These are phyloP conservation scores for Marsdenia floribunda DNA, from an alignment of 257 asterid species.

Conservation along the genomic window DNA sequence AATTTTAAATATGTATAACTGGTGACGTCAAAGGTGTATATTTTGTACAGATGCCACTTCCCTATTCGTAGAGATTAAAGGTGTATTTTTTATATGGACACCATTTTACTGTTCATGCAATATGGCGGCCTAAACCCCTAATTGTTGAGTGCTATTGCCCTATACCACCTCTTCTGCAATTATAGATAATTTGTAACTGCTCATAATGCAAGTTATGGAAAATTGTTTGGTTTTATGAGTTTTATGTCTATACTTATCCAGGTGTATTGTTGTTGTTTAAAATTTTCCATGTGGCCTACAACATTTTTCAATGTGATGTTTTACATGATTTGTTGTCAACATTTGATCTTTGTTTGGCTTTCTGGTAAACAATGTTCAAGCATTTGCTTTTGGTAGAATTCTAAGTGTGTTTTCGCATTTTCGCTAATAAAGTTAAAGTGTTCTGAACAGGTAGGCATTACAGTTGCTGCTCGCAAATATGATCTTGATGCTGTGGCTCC, in stretches of 20 bases:
- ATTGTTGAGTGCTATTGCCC: too few species aligned
- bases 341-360: background rate
- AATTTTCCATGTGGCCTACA: background rate
- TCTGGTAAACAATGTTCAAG: background rate
- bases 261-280: background rate
- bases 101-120: too few species aligned
- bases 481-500: constrained; percentile 65
- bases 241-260: background rate
- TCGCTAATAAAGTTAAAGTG: background rate
- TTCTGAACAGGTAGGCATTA: constrained; percentile 67
- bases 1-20: background rate
- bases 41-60: background rate
- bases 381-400: background rate
- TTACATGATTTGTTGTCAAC: background rate
- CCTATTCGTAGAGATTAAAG: background rate
- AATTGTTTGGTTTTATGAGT: background rate
- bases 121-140: too few species aligned
- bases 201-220: background rate
- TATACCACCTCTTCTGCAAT: too few species aligned
- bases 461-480: constrained; percentile 75
- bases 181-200: too few species aligned
- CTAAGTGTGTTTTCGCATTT: background rate
- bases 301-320: background rate
- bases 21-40: background rate
- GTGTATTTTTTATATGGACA: too few species aligned